phyloP scores from a whole-genome alignment of 495 filamentous ascomycete genomes.

The Bombardia bombarda region DNA sequence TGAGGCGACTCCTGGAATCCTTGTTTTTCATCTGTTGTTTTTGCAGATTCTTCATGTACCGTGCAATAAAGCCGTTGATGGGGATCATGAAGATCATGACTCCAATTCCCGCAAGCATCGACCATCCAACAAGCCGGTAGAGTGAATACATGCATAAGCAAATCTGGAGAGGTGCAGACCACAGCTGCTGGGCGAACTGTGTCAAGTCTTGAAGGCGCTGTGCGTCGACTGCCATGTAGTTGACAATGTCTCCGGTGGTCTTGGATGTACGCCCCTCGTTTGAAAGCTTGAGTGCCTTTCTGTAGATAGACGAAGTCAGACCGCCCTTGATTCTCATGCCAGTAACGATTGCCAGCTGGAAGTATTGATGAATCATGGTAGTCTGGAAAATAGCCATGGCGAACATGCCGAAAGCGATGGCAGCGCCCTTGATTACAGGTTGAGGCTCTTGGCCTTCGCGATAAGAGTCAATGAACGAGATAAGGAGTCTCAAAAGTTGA shows the following conservation, averaged over 20 bases:
- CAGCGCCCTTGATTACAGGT: slow-evolving; percentile 73
- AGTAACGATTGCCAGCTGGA: slow-evolving; percentile 87
- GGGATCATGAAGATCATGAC: slow-evolving; percentile 98
- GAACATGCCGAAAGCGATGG: slow-evolving; percentile 92
- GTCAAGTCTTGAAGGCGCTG: slow-evolving; percentile 91
- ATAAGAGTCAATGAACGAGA: slow-evolving; percentile 83
- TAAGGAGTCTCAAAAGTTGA: slow-evolving; percentile 78
- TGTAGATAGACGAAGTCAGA: slow-evolving; percentile 83
- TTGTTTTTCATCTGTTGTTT: slow-evolving; percentile 99
- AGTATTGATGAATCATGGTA: slow-evolving; percentile 75
- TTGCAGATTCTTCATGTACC: slow-evolving; percentile 88
- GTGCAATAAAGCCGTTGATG: slow-evolving; percentile 86
- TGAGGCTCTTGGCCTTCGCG: slow-evolving; percentile 48
- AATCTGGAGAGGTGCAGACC: slow-evolving; percentile 97
- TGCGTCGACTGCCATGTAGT: slow-evolving; percentile 97
- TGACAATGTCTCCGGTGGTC: slow-evolving; percentile 96
- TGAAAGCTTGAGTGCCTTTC: slow-evolving; percentile 80
- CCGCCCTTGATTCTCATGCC: slow-evolving; percentile 94
- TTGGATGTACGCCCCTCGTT: slow-evolving; percentile 89
- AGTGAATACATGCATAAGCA: slow-evolving; percentile 88
- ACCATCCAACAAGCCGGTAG: slow-evolving; percentile 85
- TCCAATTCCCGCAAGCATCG: slow-evolving; percentile 93
- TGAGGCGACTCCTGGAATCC: slow-evolving; percentile 82
- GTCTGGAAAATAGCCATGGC: slow-evolving; percentile 79
- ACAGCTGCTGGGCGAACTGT: slow-evolving; percentile 88